Conservation (phyloP, 805 yeast genomes). For the Saccharomycopsis malanga region DNA sequence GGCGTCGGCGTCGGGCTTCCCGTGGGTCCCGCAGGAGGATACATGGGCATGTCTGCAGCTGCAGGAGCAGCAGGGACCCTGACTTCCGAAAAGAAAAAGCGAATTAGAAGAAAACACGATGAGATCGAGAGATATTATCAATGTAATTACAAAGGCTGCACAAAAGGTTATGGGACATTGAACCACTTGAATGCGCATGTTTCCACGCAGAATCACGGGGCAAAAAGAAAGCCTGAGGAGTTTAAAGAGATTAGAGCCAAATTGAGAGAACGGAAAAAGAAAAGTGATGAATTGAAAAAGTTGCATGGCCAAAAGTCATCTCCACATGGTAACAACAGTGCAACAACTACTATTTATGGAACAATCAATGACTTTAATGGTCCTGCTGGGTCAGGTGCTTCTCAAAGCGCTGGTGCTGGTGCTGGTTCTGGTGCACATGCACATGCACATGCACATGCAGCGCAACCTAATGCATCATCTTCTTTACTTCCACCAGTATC, state of each 20-base stretch:
- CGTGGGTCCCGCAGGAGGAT: slow-evolving; percentile 19
- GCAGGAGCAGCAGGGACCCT: slow-evolving; percentile 7
- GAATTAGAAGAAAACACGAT: slow-evolving; percentile 47
- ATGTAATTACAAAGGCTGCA: slow-evolving; percentile 41
- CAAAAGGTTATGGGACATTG: slow-evolving; percentile 52
- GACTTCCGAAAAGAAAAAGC: slow-evolving; percentile 28
- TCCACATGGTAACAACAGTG: not conserved
- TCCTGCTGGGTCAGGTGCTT: not conserved
- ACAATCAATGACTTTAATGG: not conserved
- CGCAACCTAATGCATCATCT: not conserved
- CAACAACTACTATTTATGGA: not conserved
- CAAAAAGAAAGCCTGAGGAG: slow-evolving; percentile 47
- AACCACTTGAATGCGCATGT: slow-evolving; percentile 56
- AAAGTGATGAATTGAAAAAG: slow-evolving; percentile 23
- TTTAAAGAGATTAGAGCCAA: slow-evolving; percentile 43
- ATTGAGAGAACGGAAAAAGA: slow-evolving; percentile 36
- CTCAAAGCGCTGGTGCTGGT: not conserved
- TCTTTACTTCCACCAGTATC: not conserved
- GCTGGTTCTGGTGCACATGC: not conserved
- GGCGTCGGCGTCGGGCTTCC: not conserved
- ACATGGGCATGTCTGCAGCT: slow-evolving; percentile 21
- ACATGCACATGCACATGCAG: not conserved
- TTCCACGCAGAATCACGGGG: slow-evolving; percentile 45
- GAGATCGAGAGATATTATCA: slow-evolving; percentile 50
- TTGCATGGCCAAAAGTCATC: slow-evolving; percentile 1